Conservation (phyloP, 768 basidiomycete species). For the Suillus plorans region DNA sequence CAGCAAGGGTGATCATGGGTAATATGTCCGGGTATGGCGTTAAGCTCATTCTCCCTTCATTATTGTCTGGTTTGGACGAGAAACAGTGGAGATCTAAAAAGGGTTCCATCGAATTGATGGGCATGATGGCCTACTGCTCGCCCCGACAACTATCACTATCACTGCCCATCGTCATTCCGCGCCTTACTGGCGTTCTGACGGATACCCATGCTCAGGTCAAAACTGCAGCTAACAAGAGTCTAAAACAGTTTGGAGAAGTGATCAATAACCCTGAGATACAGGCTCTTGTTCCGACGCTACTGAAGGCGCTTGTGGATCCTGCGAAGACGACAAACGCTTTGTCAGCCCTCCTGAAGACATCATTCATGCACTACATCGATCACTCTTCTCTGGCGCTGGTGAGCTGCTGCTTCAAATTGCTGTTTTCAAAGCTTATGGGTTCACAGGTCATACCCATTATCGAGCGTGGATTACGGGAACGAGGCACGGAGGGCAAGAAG, state of each 20-base stretch:
- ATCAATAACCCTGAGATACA: constrained; percentile 98
- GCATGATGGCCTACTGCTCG: constrained; percentile 99
- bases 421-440: constrained; percentile 2
- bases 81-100: constrained; percentile 99
- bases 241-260: constrained; percentile 98
- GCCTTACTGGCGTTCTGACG: constrained; percentile 91
- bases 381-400: constrained; percentile 94
- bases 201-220: constrained; percentile 98
- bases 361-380: constrained; percentile 98
- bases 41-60: constrained; percentile 88
- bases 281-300: constrained; percentile 79
- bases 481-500: constrained; percentile 91
- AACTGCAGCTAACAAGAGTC: constrained; percentile 86
- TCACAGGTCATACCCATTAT: constrained; percentile 88
- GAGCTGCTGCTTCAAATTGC: constrained; percentile 25
- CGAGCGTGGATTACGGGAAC: constrained; percentile 88
- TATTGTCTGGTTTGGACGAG: constrained; percentile 90
- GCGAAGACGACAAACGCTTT: constrained; percentile 86
- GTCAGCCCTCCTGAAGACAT: constrained; percentile 84
- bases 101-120: constrained; percentile 94
- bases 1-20: constrained; percentile 92
- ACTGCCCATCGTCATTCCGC: constrained; percentile 93
- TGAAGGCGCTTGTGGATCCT: constrained; percentile 96
- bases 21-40: constrained; percentile 94
- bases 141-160: constrained; percentile 93